phyloP scores from a whole-genome alignment of 2,329 filamentous ascomycete genomes.

The Phyllosticta capitalensis region DNA sequence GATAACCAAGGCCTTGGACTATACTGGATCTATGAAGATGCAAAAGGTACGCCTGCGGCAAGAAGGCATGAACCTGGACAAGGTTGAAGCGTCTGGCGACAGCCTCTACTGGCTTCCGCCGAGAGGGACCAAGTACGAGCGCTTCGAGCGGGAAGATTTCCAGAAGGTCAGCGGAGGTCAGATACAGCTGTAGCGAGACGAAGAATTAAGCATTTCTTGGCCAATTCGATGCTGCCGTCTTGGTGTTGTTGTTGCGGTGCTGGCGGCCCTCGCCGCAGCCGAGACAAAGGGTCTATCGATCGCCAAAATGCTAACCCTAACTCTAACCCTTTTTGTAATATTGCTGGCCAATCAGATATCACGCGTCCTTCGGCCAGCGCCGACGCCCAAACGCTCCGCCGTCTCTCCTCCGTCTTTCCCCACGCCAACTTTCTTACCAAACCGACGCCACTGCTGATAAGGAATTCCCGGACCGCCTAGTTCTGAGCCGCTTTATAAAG shows the following conservation, averaged over 20 bases:
- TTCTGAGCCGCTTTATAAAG: background rate
- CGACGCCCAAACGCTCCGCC: background rate
- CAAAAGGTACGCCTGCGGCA: conserved; percentile 34
- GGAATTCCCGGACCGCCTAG: background rate
- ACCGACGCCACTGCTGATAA: background rate
- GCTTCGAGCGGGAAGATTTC: conserved; percentile 30
- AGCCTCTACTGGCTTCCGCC: conserved; percentile 34
- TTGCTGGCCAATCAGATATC: background rate
- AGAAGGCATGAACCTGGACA: conserved; percentile 34
- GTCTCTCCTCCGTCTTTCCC: background rate
- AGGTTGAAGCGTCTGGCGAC: conserved; percentile 27
- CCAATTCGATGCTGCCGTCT: too few species aligned
- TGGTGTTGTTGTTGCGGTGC: background rate
- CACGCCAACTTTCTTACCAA: background rate
- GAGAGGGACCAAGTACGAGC: conserved; percentile 25
- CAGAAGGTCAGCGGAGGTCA: conserved; percentile 23
- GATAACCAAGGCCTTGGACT: conserved; percentile 31
- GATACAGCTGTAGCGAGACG: conserved; percentile 15
- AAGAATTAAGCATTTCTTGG: background rate
- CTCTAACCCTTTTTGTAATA: too few species aligned
- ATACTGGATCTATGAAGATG: conserved; percentile 38
- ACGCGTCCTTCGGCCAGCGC: background rate
- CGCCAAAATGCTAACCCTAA: too few species aligned
- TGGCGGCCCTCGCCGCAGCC: too few species aligned
- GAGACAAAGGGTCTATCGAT: too few species aligned